Base-by-base conservation (phyloP, 495 filamentous ascomycete species). In the Xylona heveae region DNA sequence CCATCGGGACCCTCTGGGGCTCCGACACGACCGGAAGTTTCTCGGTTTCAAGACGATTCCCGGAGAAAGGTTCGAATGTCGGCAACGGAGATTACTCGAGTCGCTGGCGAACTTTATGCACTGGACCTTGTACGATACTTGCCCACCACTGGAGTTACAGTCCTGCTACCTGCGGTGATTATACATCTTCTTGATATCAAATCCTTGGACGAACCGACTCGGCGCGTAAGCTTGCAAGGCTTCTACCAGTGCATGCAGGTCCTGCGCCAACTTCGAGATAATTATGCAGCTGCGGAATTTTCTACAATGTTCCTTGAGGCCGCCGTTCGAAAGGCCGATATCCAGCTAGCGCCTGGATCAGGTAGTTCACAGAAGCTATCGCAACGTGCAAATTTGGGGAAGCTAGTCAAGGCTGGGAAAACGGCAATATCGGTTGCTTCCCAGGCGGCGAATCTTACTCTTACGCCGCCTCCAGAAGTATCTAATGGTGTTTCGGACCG, bases 161-260 rank as follows among this genome's bases (percentile, higher is more conserved):
- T 90, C 6, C 66, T 91, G 7, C 66, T 91, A 3, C 82, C 82
- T 2, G 81, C 82, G 8, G 78, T 90, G 49, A 90, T 91, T 39
- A 84, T 90, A 34, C 80, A 92, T 44, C 60, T 92, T 13, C 65
- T 91, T 2, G 79, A 90, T 44, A 83, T 88, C 59, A 90, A 83
- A 44, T 75, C 71, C 24, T 72, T 63, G 26, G 65, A 78, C 36
- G 64, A 66, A 12, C 66, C 64, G 28, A 67, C 75, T 10, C 62
- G 77, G 15, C 64, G 70, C 37, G 54, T 66, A 21, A 77, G 74
- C 35, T 58, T 78, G 30, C 65, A 71, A 30, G 76, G 78, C 30
- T 91, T 90, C 55, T 71, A 68, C 45, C 66, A 80, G 45, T 88
- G 81, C 56, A 84, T 88, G 74, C 64, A 67, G 24, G 79, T 85